Percentiles rank a stretch among this genome's conserved stretches.
phyloP scores from a whole-genome alignment of 2,329 filamentous ascomycete species.

The Verticillium tricorpus region DNA sequence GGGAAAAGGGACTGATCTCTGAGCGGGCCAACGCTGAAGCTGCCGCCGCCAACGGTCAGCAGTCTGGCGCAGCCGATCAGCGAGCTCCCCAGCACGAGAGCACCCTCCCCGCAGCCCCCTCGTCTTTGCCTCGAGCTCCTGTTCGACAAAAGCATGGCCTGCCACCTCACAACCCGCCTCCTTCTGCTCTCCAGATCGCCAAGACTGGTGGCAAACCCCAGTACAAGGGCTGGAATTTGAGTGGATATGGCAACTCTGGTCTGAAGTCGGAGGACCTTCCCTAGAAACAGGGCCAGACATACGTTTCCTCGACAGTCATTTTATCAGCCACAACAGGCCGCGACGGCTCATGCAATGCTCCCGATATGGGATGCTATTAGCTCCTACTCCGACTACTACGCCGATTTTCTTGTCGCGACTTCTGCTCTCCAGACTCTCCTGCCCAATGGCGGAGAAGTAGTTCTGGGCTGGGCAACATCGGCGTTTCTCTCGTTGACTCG shows the following conservation, averaged over 20 bases:
- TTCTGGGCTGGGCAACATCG: conserved; percentile 2
- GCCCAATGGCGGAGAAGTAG: conserved; percentile 10
- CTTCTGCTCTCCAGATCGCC: conserved; percentile 19
- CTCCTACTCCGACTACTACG: neutral
- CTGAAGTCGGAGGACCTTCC: conserved; percentile 27
- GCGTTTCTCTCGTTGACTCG: conserved; percentile 3
- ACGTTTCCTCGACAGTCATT: neutral
- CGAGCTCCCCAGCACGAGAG: conserved; percentile 5
- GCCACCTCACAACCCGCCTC: conserved; percentile 27
- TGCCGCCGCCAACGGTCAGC: conserved; percentile 11
- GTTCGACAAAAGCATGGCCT: conserved; percentile 16
- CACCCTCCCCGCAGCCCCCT: conserved; percentile 31
- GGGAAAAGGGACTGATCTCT: conserved; percentile 50
- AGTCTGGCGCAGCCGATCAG: conserved; percentile 9
- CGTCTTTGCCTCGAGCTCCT: conserved; percentile 31
- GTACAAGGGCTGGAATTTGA: conserved; percentile 34
- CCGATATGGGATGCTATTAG: neutral
- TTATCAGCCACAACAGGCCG: neutral
- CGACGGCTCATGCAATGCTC: neutral
- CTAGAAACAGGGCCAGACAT: neutral
- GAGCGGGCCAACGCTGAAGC: conserved; percentile 21
- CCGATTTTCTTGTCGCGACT: neutral
- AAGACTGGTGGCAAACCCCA: conserved; percentile 17
- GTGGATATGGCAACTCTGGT: conserved; percentile 34
- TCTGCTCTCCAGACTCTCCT: conserved; percentile 6